A percentile compares a stretch with the other conserved stretches of the same genome.
phyloP scores from a whole-genome alignment of 768 basidiomycete species.

The Tremella yokohamensis region DNA sequence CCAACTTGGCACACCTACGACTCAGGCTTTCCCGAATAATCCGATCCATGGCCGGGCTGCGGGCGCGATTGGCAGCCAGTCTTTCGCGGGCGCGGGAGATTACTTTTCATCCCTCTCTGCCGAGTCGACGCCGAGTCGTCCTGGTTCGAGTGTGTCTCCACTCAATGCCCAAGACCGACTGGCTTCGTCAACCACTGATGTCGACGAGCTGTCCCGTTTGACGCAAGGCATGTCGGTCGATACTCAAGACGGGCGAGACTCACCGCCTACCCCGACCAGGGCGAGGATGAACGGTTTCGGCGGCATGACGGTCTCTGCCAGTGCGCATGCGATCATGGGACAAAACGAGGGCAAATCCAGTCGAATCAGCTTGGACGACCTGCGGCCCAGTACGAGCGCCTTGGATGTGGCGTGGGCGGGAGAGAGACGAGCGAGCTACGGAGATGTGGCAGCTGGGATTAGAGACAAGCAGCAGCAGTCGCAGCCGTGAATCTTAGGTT shows the following conservation, averaged over 20 bases:
- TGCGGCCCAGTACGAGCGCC: conserved; percentile 12
- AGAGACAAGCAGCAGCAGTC: neutral
- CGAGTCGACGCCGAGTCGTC: neutral
- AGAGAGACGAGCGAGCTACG: conserved; percentile 32
- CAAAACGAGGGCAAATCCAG: neutral
- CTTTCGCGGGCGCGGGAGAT: conserved; percentile 1
- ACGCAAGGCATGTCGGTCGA: neutral
- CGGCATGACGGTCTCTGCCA: neutral
- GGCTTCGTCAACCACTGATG: conserved; percentile 8
- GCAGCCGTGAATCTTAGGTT: no score
- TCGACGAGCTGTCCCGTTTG: neutral
- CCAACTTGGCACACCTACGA: conserved; percentile 36
- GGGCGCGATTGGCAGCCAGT: conserved; percentile 3
- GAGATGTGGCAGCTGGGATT: conserved; percentile 18
- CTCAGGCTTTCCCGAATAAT: conserved; percentile 35
- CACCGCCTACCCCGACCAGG: no score
- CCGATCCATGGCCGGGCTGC: conserved; percentile 16
- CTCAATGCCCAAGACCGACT: conserved; percentile 34
- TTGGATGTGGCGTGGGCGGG: conserved; percentile 6
- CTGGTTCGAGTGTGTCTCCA: neutral
- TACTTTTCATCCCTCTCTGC: conserved; percentile 1
- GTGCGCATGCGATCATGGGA: neutral
- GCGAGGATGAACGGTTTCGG: neutral
- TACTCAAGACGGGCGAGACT: neutral
- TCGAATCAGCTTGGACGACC: conserved; percentile 14